Percentiles rank a stretch among this genome's conserved stretches.
phyloP scores from a whole-genome alignment of 345 rosid species.

The Lumnitzera racemosa region DNA sequence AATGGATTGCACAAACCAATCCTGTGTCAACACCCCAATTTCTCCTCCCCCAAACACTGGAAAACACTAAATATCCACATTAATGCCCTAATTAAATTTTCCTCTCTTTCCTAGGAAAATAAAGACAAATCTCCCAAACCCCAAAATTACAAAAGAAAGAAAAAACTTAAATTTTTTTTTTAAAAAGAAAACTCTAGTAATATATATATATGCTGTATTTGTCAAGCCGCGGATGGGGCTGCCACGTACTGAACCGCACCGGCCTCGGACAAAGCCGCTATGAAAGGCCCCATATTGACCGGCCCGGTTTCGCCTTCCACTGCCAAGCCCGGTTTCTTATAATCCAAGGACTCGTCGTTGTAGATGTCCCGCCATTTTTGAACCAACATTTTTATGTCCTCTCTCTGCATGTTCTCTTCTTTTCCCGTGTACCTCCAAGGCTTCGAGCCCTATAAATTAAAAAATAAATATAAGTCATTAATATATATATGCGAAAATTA shows the following conservation, averaged over 20 bases:
- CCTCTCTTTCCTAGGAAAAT: too few relatives aligned
- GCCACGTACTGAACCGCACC: slow-evolving; percentile 38
- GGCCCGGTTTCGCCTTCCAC: slow-evolving; percentile 6
- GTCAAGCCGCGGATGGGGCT: slow-evolving; percentile 80
- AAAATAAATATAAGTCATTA: neutral
- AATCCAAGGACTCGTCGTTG: slow-evolving; percentile 56
- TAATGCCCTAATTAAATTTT: too few relatives aligned
- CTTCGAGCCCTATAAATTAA: slow-evolving; percentile 55
- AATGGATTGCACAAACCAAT: too few relatives aligned
- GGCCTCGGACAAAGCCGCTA: slow-evolving; percentile 53
- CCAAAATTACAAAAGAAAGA: too few relatives aligned
- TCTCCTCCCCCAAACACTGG: too few relatives aligned
- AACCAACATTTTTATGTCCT: slow-evolving; percentile 67
- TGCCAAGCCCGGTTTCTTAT: slow-evolving; percentile 15
- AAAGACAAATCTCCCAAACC: too few relatives aligned
- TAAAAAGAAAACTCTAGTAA: too few relatives aligned
- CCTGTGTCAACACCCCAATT: too few relatives aligned
- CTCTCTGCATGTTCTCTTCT: slow-evolving; percentile 74
- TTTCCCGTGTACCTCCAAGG: slow-evolving; percentile 94
- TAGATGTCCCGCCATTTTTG: slow-evolving; percentile 79
- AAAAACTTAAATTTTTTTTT: too few relatives aligned
- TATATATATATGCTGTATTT: too few relatives aligned
- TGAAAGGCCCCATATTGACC: slow-evolving; percentile 32
- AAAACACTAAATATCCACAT: too few relatives aligned
- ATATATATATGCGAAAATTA: neutral